These are phyloP conservation scores for Ramularia collo-cygni DNA, from an alignment of 2,329 filamentous ascomycete species.

Conservation along the genomic window DNA sequence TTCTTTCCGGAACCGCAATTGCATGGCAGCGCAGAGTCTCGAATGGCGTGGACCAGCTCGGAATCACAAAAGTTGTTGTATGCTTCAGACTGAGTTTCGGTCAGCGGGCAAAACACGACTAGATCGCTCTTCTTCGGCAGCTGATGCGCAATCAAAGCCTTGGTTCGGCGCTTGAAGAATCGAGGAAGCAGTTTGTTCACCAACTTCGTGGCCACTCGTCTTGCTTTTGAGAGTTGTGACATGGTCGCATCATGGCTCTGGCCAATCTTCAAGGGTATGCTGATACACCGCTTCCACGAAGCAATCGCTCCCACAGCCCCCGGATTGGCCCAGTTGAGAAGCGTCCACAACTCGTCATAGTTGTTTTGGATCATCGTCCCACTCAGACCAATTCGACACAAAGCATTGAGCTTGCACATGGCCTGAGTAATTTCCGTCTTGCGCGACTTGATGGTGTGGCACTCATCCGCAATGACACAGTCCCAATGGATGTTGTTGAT, in stretches of 20 bases:
- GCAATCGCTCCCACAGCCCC: slow-evolving; percentile 59
- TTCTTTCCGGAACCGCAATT: slow-evolving; percentile 62
- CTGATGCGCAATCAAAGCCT: slow-evolving; percentile 83
- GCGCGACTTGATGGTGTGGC: slow-evolving; percentile 78
- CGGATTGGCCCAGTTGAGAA: slow-evolving; percentile 94
- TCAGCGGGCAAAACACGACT: slow-evolving; percentile 91
- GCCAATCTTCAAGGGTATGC: slow-evolving; percentile 72
- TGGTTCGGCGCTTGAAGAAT: slow-evolving; percentile 90
- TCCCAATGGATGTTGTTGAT: slow-evolving; percentile 91
- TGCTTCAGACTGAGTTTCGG: slow-evolving; percentile 68
- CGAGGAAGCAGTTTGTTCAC: slow-evolving; percentile 80
- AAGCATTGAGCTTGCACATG: slow-evolving; percentile 83
- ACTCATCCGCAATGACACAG: slow-evolving; percentile 89
- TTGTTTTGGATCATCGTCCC: slow-evolving; percentile 97
- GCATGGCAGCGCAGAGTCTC: slow-evolving; percentile 60
- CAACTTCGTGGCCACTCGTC: slow-evolving; percentile 75
- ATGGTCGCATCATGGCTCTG: slow-evolving; percentile 89
- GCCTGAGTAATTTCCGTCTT: slow-evolving; percentile 71
- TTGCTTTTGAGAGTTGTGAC: slow-evolving; percentile 70
- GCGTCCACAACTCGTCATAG: slow-evolving; percentile 93
- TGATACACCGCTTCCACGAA: slow-evolving; percentile 74
- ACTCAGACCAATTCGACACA: slow-evolving; percentile 87
- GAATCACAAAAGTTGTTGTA: slow-evolving; percentile 78
- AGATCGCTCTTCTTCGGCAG: slow-evolving; percentile 90
- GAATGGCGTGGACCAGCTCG: slow-evolving; percentile 62